phyloP scores from a whole-genome alignment of 306 rosid genomes.

The Vachellia collinsii region DNA sequence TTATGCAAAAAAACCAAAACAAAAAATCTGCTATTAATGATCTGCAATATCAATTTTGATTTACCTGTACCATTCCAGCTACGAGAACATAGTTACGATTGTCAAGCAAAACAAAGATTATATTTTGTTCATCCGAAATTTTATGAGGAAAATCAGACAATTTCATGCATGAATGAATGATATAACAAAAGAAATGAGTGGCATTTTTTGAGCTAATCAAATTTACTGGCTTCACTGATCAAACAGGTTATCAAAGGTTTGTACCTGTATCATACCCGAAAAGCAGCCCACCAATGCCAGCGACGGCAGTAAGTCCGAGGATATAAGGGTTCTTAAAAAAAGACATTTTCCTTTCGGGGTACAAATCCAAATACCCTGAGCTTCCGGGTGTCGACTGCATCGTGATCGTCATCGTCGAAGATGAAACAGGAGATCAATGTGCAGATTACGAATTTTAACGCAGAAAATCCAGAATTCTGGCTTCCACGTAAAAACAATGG shows the following conservation, averaged over 20 bases:
- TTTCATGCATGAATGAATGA: not conserved
- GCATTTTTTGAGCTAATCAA: not conserved
- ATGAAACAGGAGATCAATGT: not conserved
- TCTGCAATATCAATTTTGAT: not conserved
- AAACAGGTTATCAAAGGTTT: not conserved
- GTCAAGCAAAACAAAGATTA: not conserved
- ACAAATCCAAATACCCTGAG: constrained; percentile 54
- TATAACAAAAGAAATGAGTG: not conserved
- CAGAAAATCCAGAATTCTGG: not conserved
- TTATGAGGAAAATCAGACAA: not conserved
- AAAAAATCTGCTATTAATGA: not conserved
- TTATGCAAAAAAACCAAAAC: not conserved
- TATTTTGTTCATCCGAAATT: not conserved
- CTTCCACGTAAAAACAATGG: not conserved
- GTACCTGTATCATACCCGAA: constrained; percentile 56
- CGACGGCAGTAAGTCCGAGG: constrained; percentile 47
- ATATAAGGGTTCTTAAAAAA: constrained; percentile 55
- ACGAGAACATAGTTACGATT: not conserved
- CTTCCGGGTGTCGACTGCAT: constrained; percentile 60
- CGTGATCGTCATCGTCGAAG: constrained; percentile 39
- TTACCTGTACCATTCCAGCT: not conserved
- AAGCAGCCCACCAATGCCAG: constrained; percentile 58
- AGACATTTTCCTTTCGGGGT: constrained; percentile 53
- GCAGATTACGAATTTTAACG: not conserved
- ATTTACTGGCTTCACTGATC: not conserved